Percentiles rank a stretch among this genome's conserved stretches.
These are phyloP conservation scores for Dioscorea zingiberensis DNA, from an alignment of 106 monocot genomes.

Conservation along the genomic window DNA sequence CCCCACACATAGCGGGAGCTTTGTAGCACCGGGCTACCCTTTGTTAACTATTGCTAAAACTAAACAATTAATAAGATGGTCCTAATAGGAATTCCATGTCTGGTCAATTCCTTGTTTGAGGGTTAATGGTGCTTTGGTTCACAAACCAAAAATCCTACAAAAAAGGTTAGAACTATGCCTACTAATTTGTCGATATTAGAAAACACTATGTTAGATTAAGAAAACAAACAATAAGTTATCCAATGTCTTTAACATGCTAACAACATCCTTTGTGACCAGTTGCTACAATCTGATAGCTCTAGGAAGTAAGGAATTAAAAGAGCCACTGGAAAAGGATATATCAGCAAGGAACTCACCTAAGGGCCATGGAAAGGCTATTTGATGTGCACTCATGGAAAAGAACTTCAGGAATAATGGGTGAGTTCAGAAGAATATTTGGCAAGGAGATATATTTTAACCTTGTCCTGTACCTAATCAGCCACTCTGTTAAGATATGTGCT, in stretches of 20 bases:
- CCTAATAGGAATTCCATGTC: too few relatives aligned
- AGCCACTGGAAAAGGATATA: not conserved
- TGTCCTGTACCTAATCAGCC: slow-evolving; percentile 52
- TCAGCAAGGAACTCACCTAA: slow-evolving; percentile 40
- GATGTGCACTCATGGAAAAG: slow-evolving; percentile 70
- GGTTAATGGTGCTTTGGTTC: not conserved
- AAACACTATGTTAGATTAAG: not conserved
- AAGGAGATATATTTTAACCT: slow-evolving; percentile 77
- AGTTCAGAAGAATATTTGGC: slow-evolving; percentile 85
- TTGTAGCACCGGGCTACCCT: too few relatives aligned
- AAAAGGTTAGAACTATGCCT: not conserved
- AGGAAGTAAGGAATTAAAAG: not conserved
- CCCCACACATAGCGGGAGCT: too few relatives aligned
- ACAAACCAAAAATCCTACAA: not conserved
- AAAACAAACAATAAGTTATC: not conserved
- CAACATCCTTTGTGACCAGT: too few relatives aligned
- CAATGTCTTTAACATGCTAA: not conserved
- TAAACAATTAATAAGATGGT: too few relatives aligned
- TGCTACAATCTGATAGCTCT: not conserved
- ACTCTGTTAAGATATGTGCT: slow-evolving; percentile 89
- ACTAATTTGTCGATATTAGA: not conserved
- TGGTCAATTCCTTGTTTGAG: too few relatives aligned
- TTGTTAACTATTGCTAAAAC: too few relatives aligned
- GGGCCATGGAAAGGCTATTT: slow-evolving; percentile 38
- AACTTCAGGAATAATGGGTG: slow-evolving; percentile 62